Evolutionary conservation across 768 basidiomycete genomes (phyloP), one percentile per base, ranked within the genome.

Genomic region (Chiua virens): DNA sequence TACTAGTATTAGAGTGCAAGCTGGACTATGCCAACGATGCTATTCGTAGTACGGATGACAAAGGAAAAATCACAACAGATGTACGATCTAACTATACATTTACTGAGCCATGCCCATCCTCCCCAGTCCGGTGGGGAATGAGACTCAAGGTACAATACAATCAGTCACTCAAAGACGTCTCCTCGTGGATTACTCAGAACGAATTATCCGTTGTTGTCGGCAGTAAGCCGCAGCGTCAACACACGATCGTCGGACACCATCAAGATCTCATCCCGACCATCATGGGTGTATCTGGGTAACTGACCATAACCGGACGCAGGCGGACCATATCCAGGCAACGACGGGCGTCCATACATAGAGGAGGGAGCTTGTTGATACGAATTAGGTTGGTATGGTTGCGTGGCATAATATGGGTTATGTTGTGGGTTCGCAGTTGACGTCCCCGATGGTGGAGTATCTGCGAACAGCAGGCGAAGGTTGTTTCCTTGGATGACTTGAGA

Each of bases 401-500:
- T 45, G 22, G 54, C 56, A 41, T 67, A 67, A 50, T 75, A 74
- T 42, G 68, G 61, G 45, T 68, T 75, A 49, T 67, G 72, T 45
- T 69, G 71, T 42, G 44, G 41, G 41, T 65, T 75, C 30, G 78
- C 73, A 3, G 81, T 71, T 58, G 87, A 85, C n/a, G 84, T 83
- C 18, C 87, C 79, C 0, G 93, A 91, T 1, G 93, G 86, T 1
- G 93, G 94, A 4, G 90, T 89, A 69, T 98, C 97, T 43, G 95
- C 89, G 64, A 98, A 98, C 39, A 99, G 75, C 45, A 93, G 79
- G 13, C 91, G 86, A 32, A 98, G 77, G 66, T 94, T 92, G 60
- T 86, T 86, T 53, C 94, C 92, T 65, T 94, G 91, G 46, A 98
- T 97, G 60, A 99, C 90, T 74, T 99, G 97, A 22, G 90, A 86